phyloP scores from a whole-genome alignment of 495 filamentous ascomycete genomes.

The Aspergillus sparsus region DNA sequence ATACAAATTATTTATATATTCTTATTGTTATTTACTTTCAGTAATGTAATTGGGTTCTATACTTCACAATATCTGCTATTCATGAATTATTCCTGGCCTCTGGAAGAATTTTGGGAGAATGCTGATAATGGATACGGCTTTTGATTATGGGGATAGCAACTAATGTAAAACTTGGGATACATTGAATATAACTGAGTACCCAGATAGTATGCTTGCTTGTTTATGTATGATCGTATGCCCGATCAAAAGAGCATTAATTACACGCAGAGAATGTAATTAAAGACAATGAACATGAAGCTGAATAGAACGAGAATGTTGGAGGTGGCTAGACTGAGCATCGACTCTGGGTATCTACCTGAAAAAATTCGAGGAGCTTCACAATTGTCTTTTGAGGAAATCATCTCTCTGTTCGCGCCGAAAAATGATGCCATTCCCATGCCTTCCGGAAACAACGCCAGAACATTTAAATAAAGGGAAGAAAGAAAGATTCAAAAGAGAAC shows the following conservation, averaged over 20 bases:
- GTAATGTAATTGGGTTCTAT: no score
- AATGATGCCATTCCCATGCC: conserved; percentile 48
- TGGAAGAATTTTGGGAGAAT: no score
- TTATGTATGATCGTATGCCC: background rate
- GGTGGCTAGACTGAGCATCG: conserved; percentile 52
- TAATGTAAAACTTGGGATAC: no score
- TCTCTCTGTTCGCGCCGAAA: conserved; percentile 52
- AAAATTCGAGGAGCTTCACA: conserved; percentile 53
- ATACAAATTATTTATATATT: no score
- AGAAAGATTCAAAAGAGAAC: conserved; percentile 11
- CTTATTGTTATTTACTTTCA: no score
- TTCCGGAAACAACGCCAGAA: conserved; percentile 44
- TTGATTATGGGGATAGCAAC: no score
- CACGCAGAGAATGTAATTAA: conserved; percentile 2
- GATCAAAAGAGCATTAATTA: background rate
- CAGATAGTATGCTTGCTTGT: background rate
- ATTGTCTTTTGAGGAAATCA: conserved; percentile 38
- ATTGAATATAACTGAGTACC: no score
- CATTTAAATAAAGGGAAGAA: conserved; percentile 19
- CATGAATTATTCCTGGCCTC: no score
- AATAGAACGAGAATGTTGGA: conserved; percentile 41
- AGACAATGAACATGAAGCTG: conserved; percentile 14
- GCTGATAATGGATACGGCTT: no score
- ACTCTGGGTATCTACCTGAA: conserved; percentile 55
- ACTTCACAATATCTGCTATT: no score